A percentile compares a stretch with the other conserved stretches of the same genome.
Evolutionary conservation across 108 stramenopile genomes (phyloP).

Genomic region (Pinguiococcus pyrenoidosus): DNA sequence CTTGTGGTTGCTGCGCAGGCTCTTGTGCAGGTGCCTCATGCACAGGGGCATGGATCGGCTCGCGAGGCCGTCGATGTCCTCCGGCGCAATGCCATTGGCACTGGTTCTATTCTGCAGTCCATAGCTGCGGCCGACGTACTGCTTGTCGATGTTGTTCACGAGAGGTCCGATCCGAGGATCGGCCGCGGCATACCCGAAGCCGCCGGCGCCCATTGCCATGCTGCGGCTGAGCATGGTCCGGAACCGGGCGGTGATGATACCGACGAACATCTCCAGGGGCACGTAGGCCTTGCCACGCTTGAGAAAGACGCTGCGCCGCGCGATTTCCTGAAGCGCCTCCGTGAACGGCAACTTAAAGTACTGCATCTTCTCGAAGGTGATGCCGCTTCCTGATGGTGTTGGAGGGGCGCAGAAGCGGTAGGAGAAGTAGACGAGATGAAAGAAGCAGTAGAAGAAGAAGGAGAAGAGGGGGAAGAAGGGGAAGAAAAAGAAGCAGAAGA

Average conservation of each 20-base stretch:
- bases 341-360: constrained; percentile 83
- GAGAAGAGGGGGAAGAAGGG: too few species aligned
- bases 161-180: constrained; percentile 58
- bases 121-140: constrained; percentile 50
- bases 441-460: too few species aligned
- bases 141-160: constrained; percentile 59
- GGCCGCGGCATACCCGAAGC: constrained; percentile 21
- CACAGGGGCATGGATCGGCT: constrained; percentile 78
- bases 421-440: too few species aligned
- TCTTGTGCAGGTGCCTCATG: constrained; percentile 72
- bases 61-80: constrained; percentile 51
- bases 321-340: constrained; percentile 69
- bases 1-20: constrained; percentile 66
- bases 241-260: constrained; percentile 62
- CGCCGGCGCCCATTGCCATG: constrained; percentile 32
- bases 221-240: constrained; percentile 28
- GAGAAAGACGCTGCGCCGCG: constrained; percentile 59
- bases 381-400: constrained; percentile 33
- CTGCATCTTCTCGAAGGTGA: constrained; percentile 15
- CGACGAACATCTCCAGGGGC: constrained; percentile 57
- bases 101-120: constrained; percentile 18
- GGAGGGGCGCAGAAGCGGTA: too few species aligned
- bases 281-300: constrained; percentile 72
- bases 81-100: constrained; percentile 40
- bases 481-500: not conserved